phyloP scores from a whole-genome alignment of 176 grass and related monocot species.

The Zoysia pacifica region DNA sequence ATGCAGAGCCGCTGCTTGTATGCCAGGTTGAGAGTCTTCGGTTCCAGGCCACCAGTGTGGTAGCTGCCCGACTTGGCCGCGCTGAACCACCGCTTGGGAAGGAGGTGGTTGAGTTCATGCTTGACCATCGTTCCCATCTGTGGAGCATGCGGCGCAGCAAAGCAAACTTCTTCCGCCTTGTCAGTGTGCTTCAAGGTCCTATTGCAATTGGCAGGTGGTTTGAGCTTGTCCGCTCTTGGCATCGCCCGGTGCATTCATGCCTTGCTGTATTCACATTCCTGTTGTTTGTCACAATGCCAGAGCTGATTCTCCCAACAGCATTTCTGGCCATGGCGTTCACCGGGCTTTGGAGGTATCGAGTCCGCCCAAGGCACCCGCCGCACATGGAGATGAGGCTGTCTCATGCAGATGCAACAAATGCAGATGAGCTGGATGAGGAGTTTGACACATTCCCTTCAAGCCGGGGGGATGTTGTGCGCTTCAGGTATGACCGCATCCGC shows the following conservation, averaged over 20 bases:
- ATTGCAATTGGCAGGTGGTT: constrained; percentile 56
- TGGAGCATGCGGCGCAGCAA: constrained; percentile 97
- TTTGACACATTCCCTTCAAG: constrained; percentile 78
- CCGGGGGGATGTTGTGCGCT: constrained; percentile 50
- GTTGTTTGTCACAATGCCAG: constrained; percentile 63
- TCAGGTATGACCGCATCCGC: constrained; percentile 82
- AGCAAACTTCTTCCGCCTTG: constrained; percentile 82
- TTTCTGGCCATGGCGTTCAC: constrained; percentile 63
- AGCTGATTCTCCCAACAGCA: constrained; percentile 72
- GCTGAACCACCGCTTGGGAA: constrained; percentile 76
- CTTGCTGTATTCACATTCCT: constrained; percentile 54
- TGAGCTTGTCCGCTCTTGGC: constrained; percentile 67
- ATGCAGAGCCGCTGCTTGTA: constrained; percentile 68
- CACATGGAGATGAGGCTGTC: constrained; percentile 91
- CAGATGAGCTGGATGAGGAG: constrained; percentile 82
- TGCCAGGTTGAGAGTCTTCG: constrained; percentile 75
- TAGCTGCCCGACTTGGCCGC: constrained; percentile 66
- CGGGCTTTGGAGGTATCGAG: constrained; percentile 63
- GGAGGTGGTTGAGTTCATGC: constrained; percentile 94
- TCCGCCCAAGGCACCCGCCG: constrained; percentile 63
- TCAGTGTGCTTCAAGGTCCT: constrained; percentile 58
- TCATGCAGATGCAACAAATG: constrained; percentile 63
- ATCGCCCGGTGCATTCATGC: constrained; percentile 63
- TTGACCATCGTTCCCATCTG: constrained; percentile 71
- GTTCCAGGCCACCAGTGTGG: constrained; percentile 76